phyloP scores from a whole-genome alignment of 2,329 filamentous ascomycete species.

The Hypoxylon sp. region DNA sequence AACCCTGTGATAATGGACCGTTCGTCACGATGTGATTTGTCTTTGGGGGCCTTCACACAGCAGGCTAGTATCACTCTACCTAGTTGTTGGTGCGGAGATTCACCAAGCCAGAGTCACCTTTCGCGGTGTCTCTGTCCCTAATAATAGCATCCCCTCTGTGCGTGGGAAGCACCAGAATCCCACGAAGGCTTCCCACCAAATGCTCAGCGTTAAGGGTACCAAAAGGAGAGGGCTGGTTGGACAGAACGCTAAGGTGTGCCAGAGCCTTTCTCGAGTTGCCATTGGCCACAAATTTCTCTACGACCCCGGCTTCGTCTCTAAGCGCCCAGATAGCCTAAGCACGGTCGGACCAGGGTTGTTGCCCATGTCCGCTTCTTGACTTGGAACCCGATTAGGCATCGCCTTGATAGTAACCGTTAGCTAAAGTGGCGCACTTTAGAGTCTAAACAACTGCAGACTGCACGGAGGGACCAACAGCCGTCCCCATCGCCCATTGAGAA shows the following conservation, averaged over 20 bases:
- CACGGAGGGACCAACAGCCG: slow-evolving; percentile 44
- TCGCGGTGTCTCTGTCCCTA: slow-evolving; percentile 46
- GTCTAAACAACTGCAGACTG: slow-evolving; percentile 39
- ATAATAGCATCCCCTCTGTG: slow-evolving; percentile 51
- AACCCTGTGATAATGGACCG: slow-evolving; percentile 51
- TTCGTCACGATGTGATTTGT: slow-evolving; percentile 54
- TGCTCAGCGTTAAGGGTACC: slow-evolving; percentile 47
- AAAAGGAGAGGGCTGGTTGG: slow-evolving; percentile 52
- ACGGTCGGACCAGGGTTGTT: slow-evolving; percentile 46
- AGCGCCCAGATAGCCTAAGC: slow-evolving; percentile 51
- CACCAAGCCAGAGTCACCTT: slow-evolving; percentile 40
- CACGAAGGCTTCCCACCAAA: slow-evolving; percentile 47
- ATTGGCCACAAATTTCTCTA: slow-evolving; percentile 49
- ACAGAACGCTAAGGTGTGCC: slow-evolving; percentile 49
- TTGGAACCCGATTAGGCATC: slow-evolving; percentile 49
- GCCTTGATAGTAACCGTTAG: slow-evolving; percentile 37
- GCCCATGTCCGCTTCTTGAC: slow-evolving; percentile 47
- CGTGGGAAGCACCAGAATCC: slow-evolving; percentile 40
- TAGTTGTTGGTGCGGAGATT: slow-evolving; percentile 45
- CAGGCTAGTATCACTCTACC: slow-evolving; percentile 45
- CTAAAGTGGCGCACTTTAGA: slow-evolving; percentile 39
- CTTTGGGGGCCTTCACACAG: slow-evolving; percentile 45
- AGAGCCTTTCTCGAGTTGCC: slow-evolving; percentile 42
- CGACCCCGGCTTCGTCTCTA: slow-evolving; percentile 51
- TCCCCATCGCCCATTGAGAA: slow-evolving; percentile 35